Evolutionary conservation across 352 stramenopile species (phyloP).

Genomic region (Pythium dissimile): DNA sequence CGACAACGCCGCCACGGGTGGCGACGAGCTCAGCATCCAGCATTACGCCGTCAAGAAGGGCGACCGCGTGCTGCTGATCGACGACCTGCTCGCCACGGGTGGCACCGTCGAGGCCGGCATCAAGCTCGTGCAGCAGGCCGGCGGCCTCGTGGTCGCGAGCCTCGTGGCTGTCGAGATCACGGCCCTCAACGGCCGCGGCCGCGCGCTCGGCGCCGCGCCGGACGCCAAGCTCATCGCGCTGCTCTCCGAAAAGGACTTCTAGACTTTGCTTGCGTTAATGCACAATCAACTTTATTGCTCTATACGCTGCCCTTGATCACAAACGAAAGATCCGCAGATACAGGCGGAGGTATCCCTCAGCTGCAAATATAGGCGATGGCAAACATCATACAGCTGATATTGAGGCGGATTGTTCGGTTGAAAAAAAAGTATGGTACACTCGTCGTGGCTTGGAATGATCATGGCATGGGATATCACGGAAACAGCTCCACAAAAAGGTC

Average conservation of each 20-base stretch:
- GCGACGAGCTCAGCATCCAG: slow-evolving; percentile 88
- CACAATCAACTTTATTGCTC: neutral
- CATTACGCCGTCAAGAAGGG: slow-evolving; percentile 66
- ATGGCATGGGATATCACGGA: neutral
- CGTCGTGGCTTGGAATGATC: neutral
- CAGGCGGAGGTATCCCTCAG: too few species aligned
- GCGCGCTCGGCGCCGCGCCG: slow-evolving; percentile 38
- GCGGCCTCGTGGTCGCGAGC: slow-evolving; percentile 86
- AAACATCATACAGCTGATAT: too few species aligned
- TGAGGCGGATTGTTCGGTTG: neutral
- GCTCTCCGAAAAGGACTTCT: slow-evolving; percentile 70
- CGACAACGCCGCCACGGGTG: slow-evolving; percentile 67
- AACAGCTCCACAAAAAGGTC: slow-evolving; percentile 22
- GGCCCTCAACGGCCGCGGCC: slow-evolving; percentile 49
- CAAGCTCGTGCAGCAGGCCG: slow-evolving; percentile 84
- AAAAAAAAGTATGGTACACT: slow-evolving; percentile 2
- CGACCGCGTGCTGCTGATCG: slow-evolving; percentile 93
- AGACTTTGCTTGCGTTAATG: slow-evolving; percentile 5
- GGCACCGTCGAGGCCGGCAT: slow-evolving; percentile 90
- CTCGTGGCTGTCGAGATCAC: slow-evolving; percentile 95
- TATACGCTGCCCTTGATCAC: neutral
- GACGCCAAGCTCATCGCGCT: slow-evolving; percentile 56
- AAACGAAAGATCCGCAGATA: too few species aligned
- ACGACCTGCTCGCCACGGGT: slow-evolving; percentile 97
- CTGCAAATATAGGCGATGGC: too few species aligned